Evolutionary conservation across 1,284 basidiomycete genomes (phyloP).

Genomic region (Mycena citricolor): DNA sequence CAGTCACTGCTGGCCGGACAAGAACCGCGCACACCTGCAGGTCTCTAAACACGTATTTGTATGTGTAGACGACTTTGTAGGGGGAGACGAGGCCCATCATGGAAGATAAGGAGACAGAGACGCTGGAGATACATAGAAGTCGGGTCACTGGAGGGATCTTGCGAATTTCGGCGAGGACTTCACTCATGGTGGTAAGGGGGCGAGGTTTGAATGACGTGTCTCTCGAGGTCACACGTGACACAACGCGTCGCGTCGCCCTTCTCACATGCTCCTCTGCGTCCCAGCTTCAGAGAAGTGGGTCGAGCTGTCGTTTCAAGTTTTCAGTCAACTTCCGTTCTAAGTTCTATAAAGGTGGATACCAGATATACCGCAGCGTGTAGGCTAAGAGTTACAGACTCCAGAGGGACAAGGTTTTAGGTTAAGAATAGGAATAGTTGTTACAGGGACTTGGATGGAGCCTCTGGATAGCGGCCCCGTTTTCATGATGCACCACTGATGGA

Average conservation of each 20-base stretch:
- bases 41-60: constrained; percentile 42
- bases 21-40: constrained; percentile 50
- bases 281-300: no score
- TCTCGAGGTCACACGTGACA: constrained; percentile 2
- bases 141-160: constrained; percentile 89
- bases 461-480: background rate
- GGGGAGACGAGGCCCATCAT: constrained; percentile 56
- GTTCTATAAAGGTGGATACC: no score
- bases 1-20: background rate
- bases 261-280: no score
- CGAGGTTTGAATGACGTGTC: constrained; percentile 21
- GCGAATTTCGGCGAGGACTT: constrained; percentile 57
- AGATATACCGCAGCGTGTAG: no score
- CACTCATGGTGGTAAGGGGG: constrained; percentile 30
- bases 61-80: constrained; percentile 60
- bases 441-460: no score
- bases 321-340: no score
- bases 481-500: background rate
- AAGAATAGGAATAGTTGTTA: no score
- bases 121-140: constrained; percentile 61
- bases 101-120: constrained; percentile 62
- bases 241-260: constrained; percentile 2
- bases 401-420: no score
- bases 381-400: no score
- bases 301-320: no score